Evolutionary conservation across 805 yeast species (phyloP).

Genomic region (Sugiyamaella valdiviana): DNA sequence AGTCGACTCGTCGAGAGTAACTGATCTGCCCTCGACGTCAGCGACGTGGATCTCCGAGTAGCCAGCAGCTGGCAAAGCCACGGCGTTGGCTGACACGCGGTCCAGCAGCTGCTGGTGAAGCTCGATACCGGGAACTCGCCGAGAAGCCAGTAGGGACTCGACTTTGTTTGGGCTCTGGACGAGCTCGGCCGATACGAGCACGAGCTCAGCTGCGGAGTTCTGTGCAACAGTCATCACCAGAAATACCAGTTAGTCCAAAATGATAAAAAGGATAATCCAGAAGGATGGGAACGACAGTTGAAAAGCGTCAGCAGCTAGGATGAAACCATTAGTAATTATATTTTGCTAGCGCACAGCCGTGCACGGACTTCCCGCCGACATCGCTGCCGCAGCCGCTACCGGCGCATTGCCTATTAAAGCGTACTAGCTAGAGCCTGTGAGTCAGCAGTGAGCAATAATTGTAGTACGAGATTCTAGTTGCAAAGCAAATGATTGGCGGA

Average conservation of each 20-base stretch:
- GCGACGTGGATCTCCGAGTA: constrained; percentile 28
- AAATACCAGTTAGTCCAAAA: background rate
- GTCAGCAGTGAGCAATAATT: too few species aligned
- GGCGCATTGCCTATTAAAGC: background rate
- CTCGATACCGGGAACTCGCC: background rate
- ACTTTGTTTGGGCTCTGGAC: constrained; percentile 10
- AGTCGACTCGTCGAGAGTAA: constrained; percentile 18
- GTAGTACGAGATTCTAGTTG: too few species aligned
- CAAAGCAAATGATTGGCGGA: too few species aligned
- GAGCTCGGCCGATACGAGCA: constrained; percentile 11
- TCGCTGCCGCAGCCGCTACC: background rate
- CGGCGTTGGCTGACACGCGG: constrained; percentile 30
- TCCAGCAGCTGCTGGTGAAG: constrained; percentile 34
- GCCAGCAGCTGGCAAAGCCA: constrained; percentile 25
- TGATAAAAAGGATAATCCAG: background rate
- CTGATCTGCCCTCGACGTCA: constrained; percentile 18
- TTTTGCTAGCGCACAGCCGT: background rate
- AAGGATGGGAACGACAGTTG: background rate
- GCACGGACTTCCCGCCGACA: too few species aligned
- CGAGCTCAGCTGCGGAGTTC: background rate
- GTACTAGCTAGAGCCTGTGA: too few species aligned
- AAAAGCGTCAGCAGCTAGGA: too few species aligned
- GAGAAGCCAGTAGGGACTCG: background rate
- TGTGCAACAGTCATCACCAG: constrained; percentile 5
- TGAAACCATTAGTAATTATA: background rate